phyloP scores from a whole-genome alignment of 768 basidiomycete genomes.

The Kwoniella dejecticola region DNA sequence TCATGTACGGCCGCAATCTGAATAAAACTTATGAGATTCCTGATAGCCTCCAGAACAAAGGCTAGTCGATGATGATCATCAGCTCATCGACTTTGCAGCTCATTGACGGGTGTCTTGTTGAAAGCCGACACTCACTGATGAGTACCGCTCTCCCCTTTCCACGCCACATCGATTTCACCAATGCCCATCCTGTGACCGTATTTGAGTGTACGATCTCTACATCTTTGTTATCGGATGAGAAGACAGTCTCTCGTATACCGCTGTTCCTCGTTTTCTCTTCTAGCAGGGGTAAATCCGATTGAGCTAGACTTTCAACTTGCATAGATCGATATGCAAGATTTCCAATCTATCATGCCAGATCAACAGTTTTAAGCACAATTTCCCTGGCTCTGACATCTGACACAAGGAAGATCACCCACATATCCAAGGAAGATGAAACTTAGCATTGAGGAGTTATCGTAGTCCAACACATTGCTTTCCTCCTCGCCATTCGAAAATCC shows the following conservation, averaged over 20 bases:
- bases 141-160: slow-evolving; percentile 25
- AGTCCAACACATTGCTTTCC: slow-evolving; percentile 37
- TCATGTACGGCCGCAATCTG: slow-evolving; percentile 39
- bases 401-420: slow-evolving; percentile 27
- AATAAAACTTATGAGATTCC: slow-evolving; percentile 28
- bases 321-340: slow-evolving; percentile 28
- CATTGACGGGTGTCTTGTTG: not conserved
- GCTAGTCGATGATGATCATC: slow-evolving; percentile 21
- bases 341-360: slow-evolving; percentile 21
- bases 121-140: slow-evolving; percentile 26
- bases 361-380: not conserved
- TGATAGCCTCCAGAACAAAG: slow-evolving; percentile 24
- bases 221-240: slow-evolving; percentile 5
- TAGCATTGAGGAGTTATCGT: slow-evolving; percentile 33
- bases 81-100: not conserved
- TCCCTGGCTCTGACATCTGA: not conserved
- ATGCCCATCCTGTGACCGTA: slow-evolving; percentile 29
- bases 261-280: slow-evolving; percentile 36
- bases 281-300: slow-evolving; percentile 37
- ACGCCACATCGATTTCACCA: slow-evolving; percentile 33
- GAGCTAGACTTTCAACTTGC: slow-evolving; percentile 25
- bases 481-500: not conserved
- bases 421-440: slow-evolving; percentile 36
- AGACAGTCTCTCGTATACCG: slow-evolving; percentile 19
- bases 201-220: not conserved